These are phyloP conservation scores for Botryosphaeria agaves DNA, from an alignment of 2,329 filamentous ascomycete species.

Conservation along the genomic window DNA sequence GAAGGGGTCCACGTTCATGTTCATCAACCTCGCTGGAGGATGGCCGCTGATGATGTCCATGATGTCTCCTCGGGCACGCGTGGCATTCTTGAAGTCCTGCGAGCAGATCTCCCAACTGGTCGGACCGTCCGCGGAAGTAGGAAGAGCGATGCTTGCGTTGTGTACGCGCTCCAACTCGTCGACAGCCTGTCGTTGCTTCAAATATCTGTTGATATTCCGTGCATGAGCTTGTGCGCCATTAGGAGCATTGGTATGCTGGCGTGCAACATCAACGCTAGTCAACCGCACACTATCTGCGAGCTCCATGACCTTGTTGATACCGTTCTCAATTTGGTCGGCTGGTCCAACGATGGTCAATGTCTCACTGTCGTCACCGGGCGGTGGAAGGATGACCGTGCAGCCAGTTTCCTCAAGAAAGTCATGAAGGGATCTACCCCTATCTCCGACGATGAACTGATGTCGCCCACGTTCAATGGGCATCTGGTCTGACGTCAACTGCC, in stretches of 20 bases:
- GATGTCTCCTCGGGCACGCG: constrained; percentile 59
- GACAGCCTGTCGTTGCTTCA: constrained; percentile 66
- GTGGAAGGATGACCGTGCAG: constrained; percentile 70
- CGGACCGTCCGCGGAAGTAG: constrained; percentile 48
- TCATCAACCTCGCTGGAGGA: constrained; percentile 53
- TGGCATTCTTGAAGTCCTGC: constrained; percentile 65
- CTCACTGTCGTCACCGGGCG: constrained; percentile 61
- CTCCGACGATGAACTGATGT: constrained; percentile 89
- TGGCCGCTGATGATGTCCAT: constrained; percentile 56
- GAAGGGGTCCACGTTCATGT: constrained; percentile 56
- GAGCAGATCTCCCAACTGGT: constrained; percentile 81
- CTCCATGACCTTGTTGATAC: constrained; percentile 71
- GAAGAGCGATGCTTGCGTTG: constrained; percentile 74
- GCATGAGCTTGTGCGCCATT: constrained; percentile 63
- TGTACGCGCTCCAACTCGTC: constrained; percentile 66
- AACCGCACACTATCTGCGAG: constrained; percentile 76
- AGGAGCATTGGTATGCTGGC: constrained; percentile 58
- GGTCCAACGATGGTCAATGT: constrained; percentile 74
- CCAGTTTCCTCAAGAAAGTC: constrained; percentile 84
- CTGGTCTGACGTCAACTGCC: constrained; percentile 60
- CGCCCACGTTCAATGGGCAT: constrained; percentile 68
- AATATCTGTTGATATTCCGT: constrained; percentile 71
- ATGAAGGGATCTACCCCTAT: constrained; percentile 60
- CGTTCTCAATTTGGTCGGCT: constrained; percentile 51
- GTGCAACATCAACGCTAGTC: constrained; percentile 65